A percentile compares a stretch with the other conserved stretches of the same genome.
Conservation (phyloP, 352 stramenopile genomes). For the Phytopythium kandeliae region DNA sequence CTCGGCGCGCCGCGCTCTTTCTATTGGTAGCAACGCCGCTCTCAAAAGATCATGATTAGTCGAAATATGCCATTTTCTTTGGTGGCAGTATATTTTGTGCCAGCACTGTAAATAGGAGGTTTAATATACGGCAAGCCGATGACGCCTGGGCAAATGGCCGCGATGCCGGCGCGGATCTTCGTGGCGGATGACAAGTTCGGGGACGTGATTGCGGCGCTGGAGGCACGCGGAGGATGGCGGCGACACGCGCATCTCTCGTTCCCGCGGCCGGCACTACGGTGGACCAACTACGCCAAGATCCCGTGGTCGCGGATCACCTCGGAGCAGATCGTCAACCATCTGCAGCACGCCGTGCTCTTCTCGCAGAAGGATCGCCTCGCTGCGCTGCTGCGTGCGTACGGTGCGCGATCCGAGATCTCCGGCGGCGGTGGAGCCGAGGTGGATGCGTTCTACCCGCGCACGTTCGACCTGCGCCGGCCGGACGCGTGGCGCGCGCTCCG, state of each 20-base stretch:
- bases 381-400: constrained; percentile 25
- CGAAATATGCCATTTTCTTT: too few relatives aligned
- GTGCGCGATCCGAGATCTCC: background rate
- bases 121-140: too few relatives aligned
- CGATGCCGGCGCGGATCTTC: constrained; percentile 23
- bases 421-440: constrained; percentile 8
- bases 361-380: constrained; percentile 60
- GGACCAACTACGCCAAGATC: constrained; percentile 68
- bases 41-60: too few relatives aligned
- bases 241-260: constrained; percentile 53
- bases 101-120: too few relatives aligned
- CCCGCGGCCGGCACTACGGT: constrained; percentile 54
- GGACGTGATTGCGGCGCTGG: constrained; percentile 36
- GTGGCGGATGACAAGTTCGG: constrained; percentile 53
- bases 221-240: constrained; percentile 29
- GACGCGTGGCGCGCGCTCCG: constrained; percentile 14
- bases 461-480: constrained; percentile 26
- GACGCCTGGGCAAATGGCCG: too few relatives aligned
- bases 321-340: constrained; percentile 58
- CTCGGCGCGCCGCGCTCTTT: too few relatives aligned
- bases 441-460: constrained; percentile 48
- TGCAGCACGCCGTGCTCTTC: constrained; percentile 53
- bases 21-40: too few relatives aligned
- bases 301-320: constrained; percentile 35
- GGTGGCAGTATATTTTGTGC: too few relatives aligned